phyloP scores from a whole-genome alignment of 768 basidiomycete genomes.

The Psilocybe cubensis region DNA sequence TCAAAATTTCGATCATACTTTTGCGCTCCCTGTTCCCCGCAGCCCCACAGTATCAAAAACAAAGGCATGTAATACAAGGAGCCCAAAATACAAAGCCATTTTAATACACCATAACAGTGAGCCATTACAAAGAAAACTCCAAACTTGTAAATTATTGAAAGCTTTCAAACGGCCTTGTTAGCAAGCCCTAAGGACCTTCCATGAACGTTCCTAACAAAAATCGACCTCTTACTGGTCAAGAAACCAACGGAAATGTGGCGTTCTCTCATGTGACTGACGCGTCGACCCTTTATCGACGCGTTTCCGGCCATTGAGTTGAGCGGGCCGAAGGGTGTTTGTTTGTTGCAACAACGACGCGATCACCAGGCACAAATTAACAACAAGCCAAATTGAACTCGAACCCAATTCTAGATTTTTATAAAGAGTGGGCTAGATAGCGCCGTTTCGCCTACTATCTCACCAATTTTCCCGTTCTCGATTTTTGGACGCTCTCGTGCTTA shows the following conservation, averaged over 20 bases:
- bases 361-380: slow-evolving; percentile 17
- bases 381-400: background rate
- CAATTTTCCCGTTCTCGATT: background rate
- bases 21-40: too few relatives aligned
- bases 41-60: too few relatives aligned
- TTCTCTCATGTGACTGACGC: slow-evolving; percentile 18
- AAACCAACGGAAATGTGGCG: slow-evolving; percentile 10
- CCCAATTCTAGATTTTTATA: slow-evolving; percentile 1
- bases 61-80: too few relatives aligned
- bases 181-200: too few relatives aligned
- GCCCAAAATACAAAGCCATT: too few relatives aligned
- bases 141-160: too few relatives aligned
- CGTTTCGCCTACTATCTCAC: background rate
- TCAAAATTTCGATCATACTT: too few relatives aligned
- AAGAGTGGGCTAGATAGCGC: background rate
- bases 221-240: too few relatives aligned
- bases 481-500: background rate
- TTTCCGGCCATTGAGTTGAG: background rate
- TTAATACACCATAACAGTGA: too few relatives aligned
- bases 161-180: too few relatives aligned
- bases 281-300: slow-evolving; percentile 11
- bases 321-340: slow-evolving; percentile 6
- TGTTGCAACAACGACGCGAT: slow-evolving; percentile 8
- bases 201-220: too few relatives aligned
- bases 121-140: too few relatives aligned